These are phyloP conservation scores for Saccharomycopsis fodiens DNA, from an alignment of 805 yeast genomes.

Conservation along the genomic window DNA sequence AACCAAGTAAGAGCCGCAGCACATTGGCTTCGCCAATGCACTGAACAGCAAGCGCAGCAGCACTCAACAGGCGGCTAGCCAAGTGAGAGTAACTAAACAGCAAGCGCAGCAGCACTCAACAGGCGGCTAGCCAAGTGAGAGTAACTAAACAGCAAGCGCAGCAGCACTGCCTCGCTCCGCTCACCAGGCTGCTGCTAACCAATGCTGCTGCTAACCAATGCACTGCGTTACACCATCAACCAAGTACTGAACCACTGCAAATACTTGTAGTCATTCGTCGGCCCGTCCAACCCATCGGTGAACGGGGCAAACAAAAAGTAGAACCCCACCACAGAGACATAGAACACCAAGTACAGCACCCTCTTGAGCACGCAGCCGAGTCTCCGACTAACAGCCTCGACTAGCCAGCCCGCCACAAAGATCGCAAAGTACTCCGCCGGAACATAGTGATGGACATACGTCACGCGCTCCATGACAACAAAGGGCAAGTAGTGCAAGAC, in stretches of 20 bases:
- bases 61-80: no score
- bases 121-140: no score
- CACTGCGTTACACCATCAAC: slow-evolving; percentile 26
- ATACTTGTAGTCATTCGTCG: slow-evolving; percentile 35
- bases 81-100: no score
- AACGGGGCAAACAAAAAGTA: slow-evolving; percentile 52
- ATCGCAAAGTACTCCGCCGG: slow-evolving; percentile 95
- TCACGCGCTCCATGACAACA: slow-evolving; percentile 90
- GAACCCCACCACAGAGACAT: slow-evolving; percentile 42
- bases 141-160: no score
- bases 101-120: no score
- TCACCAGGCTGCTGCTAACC: no score
- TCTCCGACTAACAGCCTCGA: slow-evolving; percentile 22
- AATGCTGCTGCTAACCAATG: no score
- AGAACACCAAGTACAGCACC: slow-evolving; percentile 35
- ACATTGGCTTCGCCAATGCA: no score
- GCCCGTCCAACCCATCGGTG: slow-evolving; percentile 59
- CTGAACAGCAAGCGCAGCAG: no score
- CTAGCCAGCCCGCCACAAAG: slow-evolving; percentile 57
- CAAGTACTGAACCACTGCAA: slow-evolving; percentile 42
- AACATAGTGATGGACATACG: slow-evolving; percentile 92
- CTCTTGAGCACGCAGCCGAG: background rate
- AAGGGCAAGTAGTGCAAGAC: slow-evolving; percentile 82
- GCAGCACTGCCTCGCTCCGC: no score
- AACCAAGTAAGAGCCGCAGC: no score